These are phyloP conservation scores for Plantago elongata DNA, from an alignment of 257 asterid species.

Conservation along the genomic window DNA sequence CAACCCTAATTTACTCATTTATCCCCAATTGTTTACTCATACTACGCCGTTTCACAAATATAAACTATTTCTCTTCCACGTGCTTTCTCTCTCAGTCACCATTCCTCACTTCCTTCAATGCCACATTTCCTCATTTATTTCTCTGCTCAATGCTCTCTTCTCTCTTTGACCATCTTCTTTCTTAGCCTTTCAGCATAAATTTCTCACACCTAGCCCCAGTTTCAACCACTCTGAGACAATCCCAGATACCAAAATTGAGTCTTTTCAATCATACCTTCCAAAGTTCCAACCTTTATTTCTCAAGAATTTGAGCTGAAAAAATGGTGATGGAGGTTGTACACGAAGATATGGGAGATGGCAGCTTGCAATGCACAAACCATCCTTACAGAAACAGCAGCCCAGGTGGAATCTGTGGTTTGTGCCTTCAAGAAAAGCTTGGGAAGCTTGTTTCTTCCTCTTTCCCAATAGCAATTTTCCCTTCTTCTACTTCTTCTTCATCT, in stretches of 20 bases:
- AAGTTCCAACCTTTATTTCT: too few relatives aligned
- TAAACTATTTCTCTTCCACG: slow-evolving; percentile 39
- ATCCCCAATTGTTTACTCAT: too few relatives aligned
- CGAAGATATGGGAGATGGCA: slow-evolving; percentile 67
- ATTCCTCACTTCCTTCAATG: slow-evolving; percentile 39
- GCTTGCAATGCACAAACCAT: slow-evolving; percentile 61
- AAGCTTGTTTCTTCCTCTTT: slow-evolving; percentile 87
- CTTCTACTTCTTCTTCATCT: slow-evolving; percentile 60
- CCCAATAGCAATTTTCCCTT: slow-evolving; percentile 61
- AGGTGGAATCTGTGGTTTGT: slow-evolving; percentile 92
- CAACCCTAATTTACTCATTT: too few relatives aligned
- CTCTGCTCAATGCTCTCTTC: slow-evolving; percentile 33
- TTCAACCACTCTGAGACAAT: not conserved
- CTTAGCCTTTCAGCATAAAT: not conserved
- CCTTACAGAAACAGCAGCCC: slow-evolving; percentile 68
- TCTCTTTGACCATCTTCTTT: slow-evolving; percentile 2
- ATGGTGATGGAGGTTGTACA: slow-evolving; percentile 89
- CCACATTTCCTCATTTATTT: slow-evolving; percentile 28
- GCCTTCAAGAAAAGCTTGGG: slow-evolving; percentile 93
- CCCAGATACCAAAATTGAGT: slow-evolving; percentile 12
- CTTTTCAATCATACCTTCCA: not conserved
- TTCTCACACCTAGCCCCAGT: too few relatives aligned
- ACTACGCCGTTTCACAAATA: not conserved
- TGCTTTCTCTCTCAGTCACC: slow-evolving; percentile 31
- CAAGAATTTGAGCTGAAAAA: not conserved